Evolutionary conservation across 345 rosid species (phyloP).

Genomic region (Euphorbia lathyris): DNA sequence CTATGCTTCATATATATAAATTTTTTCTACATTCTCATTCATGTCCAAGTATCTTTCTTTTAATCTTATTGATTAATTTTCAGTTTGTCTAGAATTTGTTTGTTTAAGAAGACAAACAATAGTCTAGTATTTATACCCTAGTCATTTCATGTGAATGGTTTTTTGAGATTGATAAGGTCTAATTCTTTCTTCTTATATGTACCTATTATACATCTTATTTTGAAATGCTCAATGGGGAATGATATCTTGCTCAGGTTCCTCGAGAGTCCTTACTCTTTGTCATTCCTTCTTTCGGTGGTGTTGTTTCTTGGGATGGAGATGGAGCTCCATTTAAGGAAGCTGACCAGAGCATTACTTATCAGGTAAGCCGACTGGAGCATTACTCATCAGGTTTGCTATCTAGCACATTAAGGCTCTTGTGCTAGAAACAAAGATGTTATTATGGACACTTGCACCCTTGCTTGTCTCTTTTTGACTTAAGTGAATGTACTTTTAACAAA

Average conservation of each 20-base stretch:
- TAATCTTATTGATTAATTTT: not conserved
- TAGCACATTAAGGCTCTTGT: not conserved
- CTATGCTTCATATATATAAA: not conserved
- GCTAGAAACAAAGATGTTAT: not conserved
- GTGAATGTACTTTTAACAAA: not conserved
- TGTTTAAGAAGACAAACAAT: not conserved
- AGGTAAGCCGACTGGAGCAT: conserved; percentile 88
- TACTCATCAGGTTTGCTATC: conserved; percentile 74
- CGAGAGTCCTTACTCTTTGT: conserved; percentile 86
- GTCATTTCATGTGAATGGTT: conserved; percentile 5
- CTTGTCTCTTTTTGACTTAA: not conserved
- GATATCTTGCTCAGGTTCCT: conserved; percentile 61
- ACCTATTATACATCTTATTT: not conserved
- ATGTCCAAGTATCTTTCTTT: not conserved
- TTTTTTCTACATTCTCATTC: not conserved
- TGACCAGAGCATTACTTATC: conserved; percentile 85
- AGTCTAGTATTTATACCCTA: not conserved
- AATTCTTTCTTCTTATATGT: not conserved
- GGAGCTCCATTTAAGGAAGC: conserved; percentile 78
- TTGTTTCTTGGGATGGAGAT: conserved; percentile 94
- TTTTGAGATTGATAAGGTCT: conserved; percentile 3
- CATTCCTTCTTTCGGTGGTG: conserved; percentile 92
- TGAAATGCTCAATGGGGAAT: not conserved
- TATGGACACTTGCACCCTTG: not conserved
- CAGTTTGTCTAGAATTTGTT: not conserved